Percentiles rank a stretch among this genome's conserved stretches.
phyloP scores from a whole-genome alignment of 768 basidiomycete genomes.

The Macrolepiota albuminosa region DNA sequence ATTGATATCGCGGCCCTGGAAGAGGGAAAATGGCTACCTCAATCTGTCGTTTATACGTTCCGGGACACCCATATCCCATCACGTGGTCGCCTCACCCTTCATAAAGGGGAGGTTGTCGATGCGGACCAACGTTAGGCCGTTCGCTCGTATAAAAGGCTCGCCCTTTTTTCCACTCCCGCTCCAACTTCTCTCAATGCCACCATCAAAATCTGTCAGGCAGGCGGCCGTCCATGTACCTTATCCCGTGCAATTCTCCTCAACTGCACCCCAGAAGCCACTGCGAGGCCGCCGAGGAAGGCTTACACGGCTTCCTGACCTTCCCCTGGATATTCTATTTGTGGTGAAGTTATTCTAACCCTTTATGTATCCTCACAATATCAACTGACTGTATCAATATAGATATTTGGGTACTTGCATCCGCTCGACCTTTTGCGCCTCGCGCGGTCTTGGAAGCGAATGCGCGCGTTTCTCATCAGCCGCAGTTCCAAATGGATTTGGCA shows the following conservation, averaged over 20 bases:
- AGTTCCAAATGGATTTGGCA: constrained; percentile 38
- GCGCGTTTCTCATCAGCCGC: constrained; percentile 36
- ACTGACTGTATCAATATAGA: constrained; percentile 13
- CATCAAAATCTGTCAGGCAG: not conserved
- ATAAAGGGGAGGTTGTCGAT: constrained; percentile 10
- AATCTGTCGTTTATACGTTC: constrained; percentile 3
- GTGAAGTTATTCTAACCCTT: not conserved
- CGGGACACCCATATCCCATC: constrained; percentile 8
- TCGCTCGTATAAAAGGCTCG: not conserved
- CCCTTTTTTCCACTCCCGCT: not conserved
- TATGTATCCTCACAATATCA: not conserved
- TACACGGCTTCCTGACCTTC: constrained; percentile 11
- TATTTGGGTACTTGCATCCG: constrained; percentile 40
- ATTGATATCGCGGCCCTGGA: constrained; percentile 10
- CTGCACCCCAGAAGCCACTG: not conserved
- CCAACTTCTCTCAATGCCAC: constrained; percentile 3
- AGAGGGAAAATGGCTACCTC: constrained; percentile 5
- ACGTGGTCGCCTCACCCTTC: constrained; percentile 17
- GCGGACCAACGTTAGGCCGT: constrained; percentile 4
- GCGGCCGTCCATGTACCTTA: constrained; percentile 1
- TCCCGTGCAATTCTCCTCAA: not conserved
- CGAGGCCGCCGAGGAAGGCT: constrained; percentile 11
- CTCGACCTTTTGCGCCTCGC: constrained; percentile 40
- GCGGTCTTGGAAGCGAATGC: constrained; percentile 38
- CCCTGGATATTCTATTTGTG: constrained; percentile 16